Percentiles rank a stretch among this genome's conserved stretches.
These are phyloP conservation scores for Linnemannia schmuckeri DNA, from an alignment of 192 early-diverging fungal genomes.

Conservation along the genomic window DNA sequence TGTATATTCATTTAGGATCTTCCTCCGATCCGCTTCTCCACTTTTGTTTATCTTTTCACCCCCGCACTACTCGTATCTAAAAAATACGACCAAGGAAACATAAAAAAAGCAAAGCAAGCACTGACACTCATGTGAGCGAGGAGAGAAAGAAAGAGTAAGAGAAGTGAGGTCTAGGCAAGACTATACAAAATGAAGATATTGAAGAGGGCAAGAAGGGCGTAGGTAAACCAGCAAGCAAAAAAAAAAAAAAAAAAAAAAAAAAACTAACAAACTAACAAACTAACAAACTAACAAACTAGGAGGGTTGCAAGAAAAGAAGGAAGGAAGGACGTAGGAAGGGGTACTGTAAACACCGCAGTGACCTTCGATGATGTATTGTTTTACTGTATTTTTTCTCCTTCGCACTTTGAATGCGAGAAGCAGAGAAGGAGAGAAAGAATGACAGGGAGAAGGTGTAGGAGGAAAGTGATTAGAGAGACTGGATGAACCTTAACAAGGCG, in stretches of 20 bases:
- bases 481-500: conserved; percentile 1
- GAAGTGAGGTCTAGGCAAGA: not conserved
- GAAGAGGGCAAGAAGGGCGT: not conserved
- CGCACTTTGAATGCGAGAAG: not conserved
- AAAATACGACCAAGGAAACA: not conserved
- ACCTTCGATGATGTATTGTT: not conserved
- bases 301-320: not conserved
- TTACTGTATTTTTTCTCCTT: not conserved
- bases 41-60: too few species aligned
- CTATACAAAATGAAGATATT: not conserved
- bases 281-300: not conserved
- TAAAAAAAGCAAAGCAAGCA: not conserved
- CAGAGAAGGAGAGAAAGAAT: not conserved
- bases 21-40: too few species aligned
- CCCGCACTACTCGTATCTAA: too few species aligned
- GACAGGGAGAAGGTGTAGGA: not conserved
- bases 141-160: not conserved
- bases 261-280: not conserved
- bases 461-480: not conserved
- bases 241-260: too few species aligned
- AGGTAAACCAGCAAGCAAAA: not conserved
- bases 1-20: too few species aligned
- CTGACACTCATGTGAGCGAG: not conserved
- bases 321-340: too few species aligned
- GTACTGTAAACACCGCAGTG: not conserved